Evolutionary conservation across 2,329 filamentous ascomycete genomes (phyloP).

Genomic region (Taxawa tesnikishii): DNA sequence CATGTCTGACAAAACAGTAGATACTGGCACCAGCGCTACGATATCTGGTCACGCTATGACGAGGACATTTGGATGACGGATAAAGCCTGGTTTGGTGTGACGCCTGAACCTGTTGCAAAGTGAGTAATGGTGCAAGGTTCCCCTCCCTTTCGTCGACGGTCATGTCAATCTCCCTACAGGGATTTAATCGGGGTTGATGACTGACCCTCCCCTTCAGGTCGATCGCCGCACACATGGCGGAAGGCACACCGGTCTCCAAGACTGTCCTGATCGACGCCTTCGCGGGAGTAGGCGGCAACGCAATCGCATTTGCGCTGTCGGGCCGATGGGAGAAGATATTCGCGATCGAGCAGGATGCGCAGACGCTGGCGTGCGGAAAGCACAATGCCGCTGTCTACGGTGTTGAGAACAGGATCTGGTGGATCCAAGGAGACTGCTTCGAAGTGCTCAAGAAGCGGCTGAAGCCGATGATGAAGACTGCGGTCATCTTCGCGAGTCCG

Average conservation of each 20-base stretch:
- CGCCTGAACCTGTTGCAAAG: conserved; percentile 82
- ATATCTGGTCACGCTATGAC: conserved; percentile 79
- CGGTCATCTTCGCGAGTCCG: conserved; percentile 58
- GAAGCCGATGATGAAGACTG: conserved; percentile 33
- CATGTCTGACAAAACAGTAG: conserved; percentile 30
- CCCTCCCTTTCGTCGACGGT: conserved; percentile 4
- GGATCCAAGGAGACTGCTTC: conserved; percentile 81
- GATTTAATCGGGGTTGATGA: not conserved
- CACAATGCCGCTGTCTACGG: conserved; percentile 83
- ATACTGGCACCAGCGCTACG: conserved; percentile 83
- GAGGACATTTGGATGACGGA: conserved; percentile 83
- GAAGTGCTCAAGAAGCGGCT: conserved; percentile 48
- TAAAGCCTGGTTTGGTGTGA: conserved; percentile 93
- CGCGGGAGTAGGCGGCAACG: conserved; percentile 82
- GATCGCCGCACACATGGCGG: conserved; percentile 61
- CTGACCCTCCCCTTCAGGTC: conserved; percentile 37
- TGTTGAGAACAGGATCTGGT: conserved; percentile 65
- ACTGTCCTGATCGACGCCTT: conserved; percentile 76
- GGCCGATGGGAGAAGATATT: conserved; percentile 73
- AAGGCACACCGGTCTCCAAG: conserved; percentile 41
- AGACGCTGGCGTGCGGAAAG: conserved; percentile 77
- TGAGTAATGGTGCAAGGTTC: conserved; percentile 31
- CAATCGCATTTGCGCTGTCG: conserved; percentile 82
- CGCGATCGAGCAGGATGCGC: conserved; percentile 73
- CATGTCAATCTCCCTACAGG: not conserved